Base-by-base conservation (phyloP, 331 rosid genomes). In the Rhamnella rubrinervis region DNA sequence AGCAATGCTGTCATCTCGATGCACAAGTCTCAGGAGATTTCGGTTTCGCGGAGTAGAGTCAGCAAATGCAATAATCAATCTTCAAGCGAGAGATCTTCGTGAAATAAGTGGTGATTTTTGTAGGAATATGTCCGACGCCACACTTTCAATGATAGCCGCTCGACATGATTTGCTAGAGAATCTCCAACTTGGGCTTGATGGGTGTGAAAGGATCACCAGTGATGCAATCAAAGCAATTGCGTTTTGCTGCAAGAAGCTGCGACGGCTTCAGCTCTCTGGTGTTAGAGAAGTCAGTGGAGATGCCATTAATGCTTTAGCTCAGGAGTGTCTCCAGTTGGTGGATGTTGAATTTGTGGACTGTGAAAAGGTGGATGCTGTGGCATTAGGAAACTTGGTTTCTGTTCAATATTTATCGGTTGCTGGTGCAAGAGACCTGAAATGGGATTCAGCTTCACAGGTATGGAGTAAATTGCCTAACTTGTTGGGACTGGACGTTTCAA, bases 151-250 rank as follows among this genome's bases (percentile, higher is more conserved):
- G 57, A 82, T 92, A 76, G 93, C 80, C 50, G 97, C 97, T 40
- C 88, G 97, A 51, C 97, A 92, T 10, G 93, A 92, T 82, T 76
- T 79, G 68, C 97, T 92, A 67, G 93, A 92, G 80, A 87, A 90
- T 75, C 90, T 92, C 72, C 93, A 85, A 82, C 97, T 92, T 75
- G 97, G 96, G 76, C 93, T 96, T 8, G 97, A 92, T 87, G 89
- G 85, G 77, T 92, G 97, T 70, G 96, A 92, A 68, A 89, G 85
- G 92, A 87, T 92, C 69, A 92, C 88, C 64, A 89, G 97, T 75
- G 97, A 92, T 89, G 93, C 97, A 68, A 87, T 92, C 58, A 87
- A 84, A 77, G 81, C 88, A 63, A 81, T 89, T 51, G 96, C 97
- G 35, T 77, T 84, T 82, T 92, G 97, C 78, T 92, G 96, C 74